These are phyloP conservation scores for Schwanniomyces etchellsii DNA, from an alignment of 1,139 yeast species.

Conservation along the genomic window DNA sequence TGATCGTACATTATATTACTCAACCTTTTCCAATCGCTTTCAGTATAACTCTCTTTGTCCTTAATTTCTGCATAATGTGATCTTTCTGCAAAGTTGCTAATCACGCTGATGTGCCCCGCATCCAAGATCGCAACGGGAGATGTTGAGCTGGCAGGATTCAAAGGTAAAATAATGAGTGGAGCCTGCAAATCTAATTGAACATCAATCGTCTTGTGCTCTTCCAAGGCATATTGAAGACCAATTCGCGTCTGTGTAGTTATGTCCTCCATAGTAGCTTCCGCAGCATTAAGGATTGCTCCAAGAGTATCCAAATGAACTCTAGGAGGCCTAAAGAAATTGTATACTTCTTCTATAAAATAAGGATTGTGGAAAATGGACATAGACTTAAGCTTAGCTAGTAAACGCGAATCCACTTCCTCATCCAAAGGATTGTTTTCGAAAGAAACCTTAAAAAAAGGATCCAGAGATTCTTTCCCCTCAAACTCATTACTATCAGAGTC, in stretches of 20 bases:
- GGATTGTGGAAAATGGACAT: constrained; percentile 89
- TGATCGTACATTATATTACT: constrained; percentile 86
- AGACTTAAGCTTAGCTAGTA: constrained; percentile 72
- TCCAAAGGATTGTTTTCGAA: constrained; percentile 87
- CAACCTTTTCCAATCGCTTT: constrained; percentile 65
- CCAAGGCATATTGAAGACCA: constrained; percentile 88
- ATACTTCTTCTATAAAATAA: constrained; percentile 68
- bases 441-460: constrained; percentile 76
- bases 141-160: constrained; percentile 71
- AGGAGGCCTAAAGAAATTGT: constrained; percentile 80
- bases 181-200: constrained; percentile 87
- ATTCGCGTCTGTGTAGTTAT: constrained; percentile 83
- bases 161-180: constrained; percentile 84
- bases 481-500: constrained; percentile 9
- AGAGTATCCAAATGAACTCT: constrained; percentile 81
- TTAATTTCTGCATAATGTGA: constrained; percentile 67
- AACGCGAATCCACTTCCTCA: constrained; percentile 71
- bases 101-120: constrained; percentile 90
- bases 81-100: constrained; percentile 75
- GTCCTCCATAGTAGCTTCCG: constrained; percentile 92
- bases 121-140: constrained; percentile 90
- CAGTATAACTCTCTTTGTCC: constrained; percentile 60
- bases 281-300: constrained; percentile 89
- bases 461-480: constrained; percentile 13
- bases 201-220: constrained; percentile 87